Base-by-base conservation (phyloP, 768 basidiomycete species). In the Cystofilobasidium capitatum region DNA sequence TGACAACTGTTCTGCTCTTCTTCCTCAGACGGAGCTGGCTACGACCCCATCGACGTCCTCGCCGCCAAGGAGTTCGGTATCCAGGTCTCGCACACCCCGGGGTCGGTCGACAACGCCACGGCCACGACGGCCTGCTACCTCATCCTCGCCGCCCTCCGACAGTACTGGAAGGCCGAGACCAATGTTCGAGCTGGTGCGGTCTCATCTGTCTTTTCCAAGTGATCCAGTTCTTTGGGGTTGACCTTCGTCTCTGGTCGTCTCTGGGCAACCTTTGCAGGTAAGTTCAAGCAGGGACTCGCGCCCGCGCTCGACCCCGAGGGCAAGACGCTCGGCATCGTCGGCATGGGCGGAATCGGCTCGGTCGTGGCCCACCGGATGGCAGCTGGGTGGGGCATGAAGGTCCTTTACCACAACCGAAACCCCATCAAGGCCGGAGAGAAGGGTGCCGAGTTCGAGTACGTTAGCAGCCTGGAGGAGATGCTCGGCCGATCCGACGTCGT, bases 81-180 rank as follows among this genome's bases (percentile, higher is more conserved):
- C 71, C 80, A 77, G 40, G 83, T 93, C 26, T 91, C 91, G 12
- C 91, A 93, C 75, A 93, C 91, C 0, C 91, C 91, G 0, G 85
- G 86, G 17, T 89, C 89, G 4, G 91, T 94, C 58, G 86, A 93
- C 77, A 89, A 92, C 70, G 90, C 87, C 13, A 92, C 91, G 1
- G 92, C 91, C 0, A 92, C 90, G 0, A 89, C 89, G 0, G 90
- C 88, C 0, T 78, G 92, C 37, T 91, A 87, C 75, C 84, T 94
- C 59, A 76, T 93, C 70, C 82, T 93, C 72, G 86, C 89, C 26
- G 82, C 86, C 42, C 75, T 89, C 54, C 85, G 89, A 49, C 86
- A 88, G 70, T 92, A 83, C 75, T 82, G 87, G 13, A 75, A 81
- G 57, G 82, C 82, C 4, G 89, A 91, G 75, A 78, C 78, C 16